Evolutionary conservation across 2,329 filamentous ascomycete species (phyloP).

Genomic region (Eutypa lata): DNA sequence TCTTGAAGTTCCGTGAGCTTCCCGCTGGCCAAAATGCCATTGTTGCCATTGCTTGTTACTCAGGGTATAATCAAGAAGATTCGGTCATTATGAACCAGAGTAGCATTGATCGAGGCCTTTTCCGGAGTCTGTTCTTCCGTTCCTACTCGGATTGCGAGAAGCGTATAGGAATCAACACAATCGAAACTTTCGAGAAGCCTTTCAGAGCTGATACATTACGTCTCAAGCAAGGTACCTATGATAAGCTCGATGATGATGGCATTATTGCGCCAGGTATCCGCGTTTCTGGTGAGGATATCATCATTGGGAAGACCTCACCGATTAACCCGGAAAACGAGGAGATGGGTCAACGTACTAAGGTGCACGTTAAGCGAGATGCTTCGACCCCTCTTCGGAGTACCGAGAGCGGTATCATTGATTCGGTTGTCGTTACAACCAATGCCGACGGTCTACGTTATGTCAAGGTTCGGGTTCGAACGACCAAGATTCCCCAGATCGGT

Average conservation of each 20-base stretch:
- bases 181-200: conserved; percentile 95
- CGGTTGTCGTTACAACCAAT: conserved; percentile 91
- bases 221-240: conserved; percentile 91
- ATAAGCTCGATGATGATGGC: conserved; percentile 96
- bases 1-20: conserved; percentile 94
- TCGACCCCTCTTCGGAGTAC: conserved; percentile 93
- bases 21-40: conserved; percentile 98
- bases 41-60: conserved; percentile 95
- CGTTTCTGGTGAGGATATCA: conserved; percentile 96
- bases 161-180: conserved; percentile 86
- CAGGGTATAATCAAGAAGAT: conserved; percentile 99
- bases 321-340: conserved; percentile 92
- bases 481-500: conserved; percentile 96
- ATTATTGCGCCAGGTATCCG: conserved; percentile 91
- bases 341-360: conserved; percentile 83
- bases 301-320: conserved; percentile 97
- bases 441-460: conserved; percentile 92
- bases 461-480: conserved; percentile 95
- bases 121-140: conserved; percentile 96
- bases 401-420: conserved; percentile 94
- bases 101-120: conserved; percentile 94
- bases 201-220: conserved; percentile 83
- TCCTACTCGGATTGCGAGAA: conserved; percentile 98
- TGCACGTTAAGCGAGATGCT: conserved; percentile 90
- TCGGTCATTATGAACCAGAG: conserved; percentile 99